Base-by-base conservation (phyloP, 1,284 basidiomycete genomes). In the Ceratobasidium sp. region DNA sequence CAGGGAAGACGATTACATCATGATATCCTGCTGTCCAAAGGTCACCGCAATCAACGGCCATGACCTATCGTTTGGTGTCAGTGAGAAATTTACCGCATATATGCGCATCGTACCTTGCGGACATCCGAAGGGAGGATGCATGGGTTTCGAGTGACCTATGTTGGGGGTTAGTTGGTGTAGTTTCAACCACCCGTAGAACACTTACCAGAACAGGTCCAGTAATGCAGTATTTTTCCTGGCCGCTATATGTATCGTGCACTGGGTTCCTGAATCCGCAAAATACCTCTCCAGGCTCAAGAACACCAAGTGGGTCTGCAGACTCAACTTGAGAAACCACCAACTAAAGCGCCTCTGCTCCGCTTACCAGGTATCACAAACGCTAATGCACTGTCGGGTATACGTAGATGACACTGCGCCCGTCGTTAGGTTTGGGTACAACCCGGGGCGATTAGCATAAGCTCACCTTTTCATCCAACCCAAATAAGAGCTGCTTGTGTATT, bases 291-390 rank as follows among this genome's bases (percentile, higher is more conserved):
- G 22, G 51, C 24, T 74, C 63, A 5, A 74, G 64, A 14, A 61
- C 56, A 6, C 74, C 74, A 19, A 68, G 53, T 1, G 74, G 74
- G 22, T 74, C 74, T 74, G 56, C 29, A 34, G 16, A 46, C 11
- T 4, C 7, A 7, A 34, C 13, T 14, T 24, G 2, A 31, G 7
- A 48, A 2, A 16, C 2, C 8, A n/a, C 5, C 8, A 8, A 24
- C 19, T 24, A 24, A 34, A 31, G 29, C 13, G n/a, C 3, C 2
- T 48, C 8, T 19, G 16, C 4, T 7, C 2, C 34, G 24, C 43
- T 37, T 58, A 74, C 73, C 73, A 13, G 73, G 73, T 51, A 74
- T 65, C 29, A 66, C 73, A 41, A 74, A 74, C 14, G 62, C 73
- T 27, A 51, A 34, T 16, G 46, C 61, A 14, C 73, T 74, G 19